Evolutionary conservation across 2,329 filamentous ascomycete species (phyloP).

Genomic region (Cladosporium sp.): DNA sequence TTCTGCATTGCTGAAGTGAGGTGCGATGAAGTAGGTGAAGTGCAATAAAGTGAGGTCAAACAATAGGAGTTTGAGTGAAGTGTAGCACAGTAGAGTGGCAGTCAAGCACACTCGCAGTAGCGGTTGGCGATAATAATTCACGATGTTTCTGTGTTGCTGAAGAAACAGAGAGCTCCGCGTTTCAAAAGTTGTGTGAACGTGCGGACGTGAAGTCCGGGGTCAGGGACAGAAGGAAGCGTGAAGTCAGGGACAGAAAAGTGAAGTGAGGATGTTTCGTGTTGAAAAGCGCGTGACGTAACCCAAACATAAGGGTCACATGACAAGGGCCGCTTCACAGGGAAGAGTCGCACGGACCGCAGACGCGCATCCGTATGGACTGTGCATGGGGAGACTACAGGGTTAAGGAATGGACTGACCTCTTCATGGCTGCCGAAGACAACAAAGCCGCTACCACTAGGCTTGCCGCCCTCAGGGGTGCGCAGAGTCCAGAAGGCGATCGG

Average conservation of each 20-base stretch:
- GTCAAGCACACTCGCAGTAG: not conserved
- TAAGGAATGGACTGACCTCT: constrained; percentile 66
- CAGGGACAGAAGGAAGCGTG: not conserved
- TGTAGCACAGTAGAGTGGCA: not conserved
- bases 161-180: not conserved
- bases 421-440: constrained; percentile 98
- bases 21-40: constrained; percentile 20
- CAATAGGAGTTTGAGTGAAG: not conserved
- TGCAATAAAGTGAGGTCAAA: constrained; percentile 2
- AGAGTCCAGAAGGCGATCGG: constrained; percentile 99
- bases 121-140: constrained; percentile 21
- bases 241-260: not conserved
- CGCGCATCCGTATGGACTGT: constrained; percentile 15
- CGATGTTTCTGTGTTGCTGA: constrained; percentile 16
- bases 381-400: constrained; percentile 11
- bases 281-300: constrained; percentile 11
- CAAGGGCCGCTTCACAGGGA: constrained; percentile 6
- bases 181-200: constrained; percentile 10
- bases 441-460: constrained; percentile 97
- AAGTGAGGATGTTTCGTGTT: constrained; percentile 18
- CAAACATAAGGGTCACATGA: constrained; percentile 16
- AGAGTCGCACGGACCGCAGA: constrained; percentile 14
- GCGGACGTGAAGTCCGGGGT: constrained; percentile 15
- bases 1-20: not conserved
- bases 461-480: constrained; percentile 96